Evolutionary conservation across 768 basidiomycete genomes (phyloP), one percentile per base, ranked within the genome.

Genomic region (Boletus bicolor): DNA sequence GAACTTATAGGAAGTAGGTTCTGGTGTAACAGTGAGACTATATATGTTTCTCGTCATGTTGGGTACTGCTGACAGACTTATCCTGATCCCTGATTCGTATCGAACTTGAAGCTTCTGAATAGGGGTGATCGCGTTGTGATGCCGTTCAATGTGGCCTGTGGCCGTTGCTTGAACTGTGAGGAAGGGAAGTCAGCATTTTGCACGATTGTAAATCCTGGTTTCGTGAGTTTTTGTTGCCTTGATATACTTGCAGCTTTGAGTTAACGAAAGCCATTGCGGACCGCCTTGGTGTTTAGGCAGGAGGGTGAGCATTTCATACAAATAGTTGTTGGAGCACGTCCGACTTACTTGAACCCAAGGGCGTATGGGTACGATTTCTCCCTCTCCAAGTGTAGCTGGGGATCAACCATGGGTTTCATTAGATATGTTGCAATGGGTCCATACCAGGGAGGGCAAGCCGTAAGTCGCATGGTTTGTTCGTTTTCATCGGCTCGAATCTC

Each of bases 91-190:
- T 15, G 7, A 39, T 8, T 11, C 11, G 26, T 19, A n/a, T 32
- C 19, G 19, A 28, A 32, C 41, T 19, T 17, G n/a, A 34, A 79
- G 79, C 71, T 79, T 9, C 63, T 83, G 42, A 78, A 81, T 68
- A 77, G 78, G 56, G 82, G 81, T 14, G 82, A 83, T 60, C 76
- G 82, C 32, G 80, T 83, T n/a, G 81, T 83, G 24, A 79, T 82
- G 75, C 82, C 81, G 1, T 82, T 82, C 72, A 82, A 82, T 54
- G 81, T 83, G 32, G 81, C 79, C 0, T 82, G 81, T 58, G 82
- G 82, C 15, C 77, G 80, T 19, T 83, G 82, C 72, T 58, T 73
- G 55, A 84, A 84, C 59, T 83, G 82, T 57, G 81, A 82, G 49
- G 77, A 78, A 60, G 75, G 77, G 11, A 74, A 58, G 38, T 79